Evolutionary conservation across 371 early-diverging fungal genomes (phyloP).

Genomic region (Mucor irregularis): DNA sequence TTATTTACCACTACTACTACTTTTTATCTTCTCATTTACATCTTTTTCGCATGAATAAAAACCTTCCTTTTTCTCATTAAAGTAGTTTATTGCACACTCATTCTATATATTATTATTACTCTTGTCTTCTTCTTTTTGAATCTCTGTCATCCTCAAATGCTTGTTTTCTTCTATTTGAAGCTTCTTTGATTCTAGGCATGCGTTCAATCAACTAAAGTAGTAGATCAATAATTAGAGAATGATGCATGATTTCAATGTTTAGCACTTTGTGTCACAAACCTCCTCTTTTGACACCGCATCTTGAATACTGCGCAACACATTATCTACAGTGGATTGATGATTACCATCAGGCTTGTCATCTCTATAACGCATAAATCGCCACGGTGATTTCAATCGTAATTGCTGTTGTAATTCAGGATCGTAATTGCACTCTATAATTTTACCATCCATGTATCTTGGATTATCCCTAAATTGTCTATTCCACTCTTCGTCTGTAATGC

Average conservation of each 20-base stretch:
- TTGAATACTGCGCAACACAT: constrained; percentile 73
- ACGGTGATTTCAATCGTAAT: constrained; percentile 47
- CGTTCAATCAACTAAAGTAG: constrained; percentile 17
- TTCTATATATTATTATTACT: constrained; percentile 2
- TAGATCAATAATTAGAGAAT: not conserved
- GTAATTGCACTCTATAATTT: constrained; percentile 71
- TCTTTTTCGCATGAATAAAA: not conserved
- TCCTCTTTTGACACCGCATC: constrained; percentile 76
- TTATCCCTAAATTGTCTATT: constrained; percentile 25
- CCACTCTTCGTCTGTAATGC: constrained; percentile 66
- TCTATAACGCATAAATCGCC: constrained; percentile 88
- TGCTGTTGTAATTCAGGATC: constrained; percentile 53
- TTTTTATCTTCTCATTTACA: no score
- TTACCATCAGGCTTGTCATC: constrained; percentile 87
- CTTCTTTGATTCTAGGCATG: constrained; percentile 25
- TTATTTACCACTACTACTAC: no score
- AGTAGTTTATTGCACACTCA: not conserved
- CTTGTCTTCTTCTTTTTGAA: constrained; percentile 12
- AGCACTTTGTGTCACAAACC: no score
- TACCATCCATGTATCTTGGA: constrained; percentile 49
- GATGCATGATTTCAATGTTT: not conserved
- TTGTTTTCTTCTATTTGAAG: constrained; percentile 9
- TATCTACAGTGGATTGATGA: constrained; percentile 67
- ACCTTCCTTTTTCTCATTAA: not conserved
- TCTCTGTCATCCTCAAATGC: constrained; percentile 13